Evolutionary conservation across 2,329 filamentous ascomycete genomes (phyloP), one percentile per base, ranked within the genome.

Genomic region (Fusarium subglutinans): DNA sequence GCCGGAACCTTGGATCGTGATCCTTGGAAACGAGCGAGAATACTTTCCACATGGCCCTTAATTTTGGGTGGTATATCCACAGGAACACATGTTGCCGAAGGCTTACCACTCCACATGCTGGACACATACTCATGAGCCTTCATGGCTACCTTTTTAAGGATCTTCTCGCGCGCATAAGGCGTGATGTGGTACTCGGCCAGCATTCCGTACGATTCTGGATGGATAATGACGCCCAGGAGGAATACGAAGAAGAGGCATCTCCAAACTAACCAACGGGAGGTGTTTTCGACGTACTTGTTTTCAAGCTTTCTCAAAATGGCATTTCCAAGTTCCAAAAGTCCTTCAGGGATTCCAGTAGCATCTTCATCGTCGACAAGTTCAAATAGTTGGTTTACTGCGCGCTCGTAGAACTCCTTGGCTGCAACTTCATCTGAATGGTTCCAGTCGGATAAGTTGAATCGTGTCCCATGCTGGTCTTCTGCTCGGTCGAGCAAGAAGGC

Each of bases 241-340:
- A 96, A 98, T 58, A 92, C 92, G 72, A 94, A 93, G 81, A 98
- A 98, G 71, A 98, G 91, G 91, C 96, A 99, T 80, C 95, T 93
- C 78, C 92, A 94, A 72, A 98, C 91, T 74, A 98, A 89, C 86
- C 95, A 97, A 76, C 91, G 91, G 71, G 94, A 90, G 44, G 94
- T 94, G 75, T 90, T 90, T 74, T 93, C 91, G 70, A 93, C 90
- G 73, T 90, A 90, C 75, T 92, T 91, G 74, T 88, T 88, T 73
- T 94, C 91, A 68, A 98, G 86, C 78, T 95, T 95, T 67, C 89
- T 88, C 50, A 98, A 85, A 68, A 98, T 94, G 72, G 94, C 94
- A 81, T 93, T 94, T 73, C 94, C 93, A 75, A 99, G 89, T 79
- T 95, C 92, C 79, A 98, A 84, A 26, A 96, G 91, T 64, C 94